Percentiles rank a stretch among this genome's conserved stretches.
phyloP scores from a whole-genome alignment of 2,329 filamentous ascomycete genomes.

The Fusarium pseudonygamai region DNA sequence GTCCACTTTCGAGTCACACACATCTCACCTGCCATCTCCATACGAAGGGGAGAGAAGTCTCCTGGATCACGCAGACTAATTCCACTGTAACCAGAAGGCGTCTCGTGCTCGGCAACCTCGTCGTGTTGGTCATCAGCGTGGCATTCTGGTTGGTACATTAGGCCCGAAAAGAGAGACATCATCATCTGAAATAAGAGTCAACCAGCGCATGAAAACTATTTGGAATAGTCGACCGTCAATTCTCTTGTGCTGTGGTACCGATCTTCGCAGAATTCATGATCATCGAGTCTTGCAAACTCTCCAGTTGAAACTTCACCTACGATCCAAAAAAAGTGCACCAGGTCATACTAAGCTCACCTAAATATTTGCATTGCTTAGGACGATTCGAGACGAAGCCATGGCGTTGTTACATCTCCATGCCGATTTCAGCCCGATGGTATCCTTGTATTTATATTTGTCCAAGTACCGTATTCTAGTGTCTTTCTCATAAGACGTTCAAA shows the following conservation, averaged over 20 bases:
- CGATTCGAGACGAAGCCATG: no score
- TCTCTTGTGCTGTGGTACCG: no score
- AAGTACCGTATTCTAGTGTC: background rate
- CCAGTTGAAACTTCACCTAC: background rate
- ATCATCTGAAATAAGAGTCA: rapidly evolving
- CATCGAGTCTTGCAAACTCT: no score
- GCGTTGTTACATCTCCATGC: rapidly evolving
- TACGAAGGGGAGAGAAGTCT: background rate
- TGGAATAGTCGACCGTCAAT: no score
- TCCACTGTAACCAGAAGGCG: background rate
- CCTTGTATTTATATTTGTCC: background rate
- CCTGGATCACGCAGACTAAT: rapidly evolving
- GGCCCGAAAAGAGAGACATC: background rate
- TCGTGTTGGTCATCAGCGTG: background rate
- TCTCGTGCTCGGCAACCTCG: background rate
- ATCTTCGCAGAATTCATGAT: no score
- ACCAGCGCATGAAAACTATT: rapidly evolving
- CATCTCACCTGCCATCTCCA: background rate
- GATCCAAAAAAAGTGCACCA: background rate
- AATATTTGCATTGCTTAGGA: no score
- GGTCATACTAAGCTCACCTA: background rate
- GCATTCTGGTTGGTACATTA: background rate
- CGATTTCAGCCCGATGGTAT: background rate
- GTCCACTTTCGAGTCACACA: rapidly evolving
- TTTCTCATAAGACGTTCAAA: background rate